These are phyloP conservation scores for Colletotrichum nymphaeae DNA, from an alignment of 2,329 filamentous ascomycete species.

Conservation along the genomic window DNA sequence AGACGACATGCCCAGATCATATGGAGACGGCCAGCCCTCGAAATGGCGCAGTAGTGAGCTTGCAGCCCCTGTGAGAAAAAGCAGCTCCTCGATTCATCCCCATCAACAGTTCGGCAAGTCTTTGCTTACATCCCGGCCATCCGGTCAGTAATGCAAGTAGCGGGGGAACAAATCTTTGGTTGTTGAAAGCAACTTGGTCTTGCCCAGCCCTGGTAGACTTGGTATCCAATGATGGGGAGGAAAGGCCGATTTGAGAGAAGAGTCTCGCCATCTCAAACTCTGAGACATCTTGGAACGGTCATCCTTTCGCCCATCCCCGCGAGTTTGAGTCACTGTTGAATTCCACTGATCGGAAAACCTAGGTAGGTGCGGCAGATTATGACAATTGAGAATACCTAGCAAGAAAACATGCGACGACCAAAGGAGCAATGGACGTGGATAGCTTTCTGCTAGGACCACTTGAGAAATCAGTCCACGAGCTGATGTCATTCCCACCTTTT, in stretches of 20 bases:
- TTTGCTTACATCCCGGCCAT: background rate
- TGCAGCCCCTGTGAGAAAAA: slow-evolving; percentile 8
- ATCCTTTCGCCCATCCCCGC: background rate
- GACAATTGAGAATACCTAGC: background rate
- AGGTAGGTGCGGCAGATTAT: slow-evolving; percentile 10
- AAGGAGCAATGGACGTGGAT: background rate
- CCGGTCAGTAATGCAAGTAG: slow-evolving; percentile 2
- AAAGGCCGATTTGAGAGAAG: background rate
- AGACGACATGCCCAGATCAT: slow-evolving; percentile 14
- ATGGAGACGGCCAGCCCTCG: background rate
- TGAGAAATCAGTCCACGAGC: slow-evolving; percentile 29
- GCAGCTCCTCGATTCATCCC: slow-evolving; percentile 1
- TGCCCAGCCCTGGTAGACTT: background rate
- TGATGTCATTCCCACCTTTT: slow-evolving; percentile 33
- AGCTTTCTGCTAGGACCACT: slow-evolving; percentile 7
- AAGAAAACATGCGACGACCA: background rate
- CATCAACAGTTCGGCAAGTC: slow-evolving; percentile 7
- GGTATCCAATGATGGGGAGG: background rate
- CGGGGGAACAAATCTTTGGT: background rate
- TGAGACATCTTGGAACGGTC: slow-evolving; percentile 15
- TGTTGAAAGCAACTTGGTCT: background rate
- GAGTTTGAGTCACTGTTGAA: background rate
- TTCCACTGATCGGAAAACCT: background rate
- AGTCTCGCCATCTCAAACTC: background rate
- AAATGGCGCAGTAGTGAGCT: background rate